These are phyloP conservation scores for Fusarium mexicanum DNA, from an alignment of 2,329 filamentous ascomycete genomes.

Conservation along the genomic window DNA sequence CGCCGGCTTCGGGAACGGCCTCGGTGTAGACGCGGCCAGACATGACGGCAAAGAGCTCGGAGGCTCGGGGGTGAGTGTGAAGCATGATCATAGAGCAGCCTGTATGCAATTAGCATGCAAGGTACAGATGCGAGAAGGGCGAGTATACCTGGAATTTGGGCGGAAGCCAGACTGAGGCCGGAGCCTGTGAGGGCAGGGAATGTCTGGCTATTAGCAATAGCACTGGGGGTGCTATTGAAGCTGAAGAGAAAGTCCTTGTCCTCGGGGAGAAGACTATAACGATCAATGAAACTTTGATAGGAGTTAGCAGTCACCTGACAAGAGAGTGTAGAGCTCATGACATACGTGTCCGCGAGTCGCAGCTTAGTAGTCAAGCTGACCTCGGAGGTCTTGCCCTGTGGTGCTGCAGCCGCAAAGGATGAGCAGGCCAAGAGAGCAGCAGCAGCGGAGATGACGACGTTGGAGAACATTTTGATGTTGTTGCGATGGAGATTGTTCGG, in stretches of 20 bases:
- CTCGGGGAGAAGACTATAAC: conserved; percentile 54
- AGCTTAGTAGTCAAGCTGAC: conserved; percentile 50
- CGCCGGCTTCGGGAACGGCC: conserved; percentile 62
- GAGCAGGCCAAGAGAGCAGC: conserved; percentile 53
- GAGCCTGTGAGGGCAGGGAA: conserved; percentile 66
- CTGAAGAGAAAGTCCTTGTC: conserved; percentile 60
- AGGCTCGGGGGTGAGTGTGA: conserved; percentile 63
- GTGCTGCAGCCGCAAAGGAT: conserved; percentile 44
- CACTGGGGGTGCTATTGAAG: conserved; percentile 51
- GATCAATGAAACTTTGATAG: conserved; percentile 50
- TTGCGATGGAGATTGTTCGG: background rate
- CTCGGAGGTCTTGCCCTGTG: conserved; percentile 21
- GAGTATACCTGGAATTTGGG: conserved; percentile 54
- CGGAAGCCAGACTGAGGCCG: conserved; percentile 60
- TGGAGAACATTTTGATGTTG: conserved; percentile 6
- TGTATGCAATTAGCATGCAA: conserved; percentile 1
- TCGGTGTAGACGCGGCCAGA: conserved; percentile 59
- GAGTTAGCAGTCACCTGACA: background rate
- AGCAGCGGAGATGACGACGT: background rate
- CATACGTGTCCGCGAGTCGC: conserved; percentile 50
- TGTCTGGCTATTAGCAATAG: conserved; percentile 63
- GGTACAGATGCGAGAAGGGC: accelerated
- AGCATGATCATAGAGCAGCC: conserved; percentile 66
- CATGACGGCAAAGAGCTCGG: conserved; percentile 63
- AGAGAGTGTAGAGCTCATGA: background rate